These are phyloP conservation scores for Echinosophora koreensis DNA, from an alignment of 306 rosid species.

Conservation along the genomic window DNA sequence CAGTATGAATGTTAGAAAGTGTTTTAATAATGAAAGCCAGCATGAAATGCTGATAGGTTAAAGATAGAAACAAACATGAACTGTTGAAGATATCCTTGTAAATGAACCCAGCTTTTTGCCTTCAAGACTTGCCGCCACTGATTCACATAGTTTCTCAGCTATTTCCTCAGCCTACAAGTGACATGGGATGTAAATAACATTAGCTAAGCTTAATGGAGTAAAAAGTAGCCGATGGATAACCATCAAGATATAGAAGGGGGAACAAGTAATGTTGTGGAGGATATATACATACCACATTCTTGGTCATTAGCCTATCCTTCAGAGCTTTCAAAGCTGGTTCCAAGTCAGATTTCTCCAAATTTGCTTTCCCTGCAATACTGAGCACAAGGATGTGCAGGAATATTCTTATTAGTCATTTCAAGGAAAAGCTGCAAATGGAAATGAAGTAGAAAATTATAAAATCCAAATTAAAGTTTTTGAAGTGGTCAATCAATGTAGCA, in stretches of 20 bases:
- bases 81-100: slow-evolving; percentile 96
- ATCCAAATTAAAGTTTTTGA: neutral
- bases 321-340: slow-evolving; percentile 97
- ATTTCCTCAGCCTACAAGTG: slow-evolving; percentile 89
- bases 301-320: slow-evolving; percentile 98
- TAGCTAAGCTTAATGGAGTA: slow-evolving; percentile 5
- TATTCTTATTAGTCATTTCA: slow-evolving; percentile 29
- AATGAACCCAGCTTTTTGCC: slow-evolving; percentile 95
- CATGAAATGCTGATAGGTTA: slow-evolving; percentile 1
- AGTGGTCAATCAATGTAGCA: slow-evolving; percentile 14
- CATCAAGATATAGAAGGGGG: slow-evolving; percentile 13
- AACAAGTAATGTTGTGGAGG: neutral
- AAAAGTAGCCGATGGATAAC: slow-evolving; percentile 17
- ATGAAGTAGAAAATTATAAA: neutral
- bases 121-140: slow-evolving; percentile 97
- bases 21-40: neutral
- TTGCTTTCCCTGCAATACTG: slow-evolving; percentile 98
- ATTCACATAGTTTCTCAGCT: slow-evolving; percentile 98
- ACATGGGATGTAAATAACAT: slow-evolving; percentile 44
- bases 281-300: slow-evolving; percentile 87
- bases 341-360: slow-evolving; percentile 93
- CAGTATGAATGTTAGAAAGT: slow-evolving; percentile 29
- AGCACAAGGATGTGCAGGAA: slow-evolving; percentile 38
- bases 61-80: slow-evolving; percentile 69
- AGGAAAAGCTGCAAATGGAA: slow-evolving; percentile 30